Base-by-base conservation (phyloP, 2,329 filamentous ascomycete species). In the Aspergillus melleus region DNA sequence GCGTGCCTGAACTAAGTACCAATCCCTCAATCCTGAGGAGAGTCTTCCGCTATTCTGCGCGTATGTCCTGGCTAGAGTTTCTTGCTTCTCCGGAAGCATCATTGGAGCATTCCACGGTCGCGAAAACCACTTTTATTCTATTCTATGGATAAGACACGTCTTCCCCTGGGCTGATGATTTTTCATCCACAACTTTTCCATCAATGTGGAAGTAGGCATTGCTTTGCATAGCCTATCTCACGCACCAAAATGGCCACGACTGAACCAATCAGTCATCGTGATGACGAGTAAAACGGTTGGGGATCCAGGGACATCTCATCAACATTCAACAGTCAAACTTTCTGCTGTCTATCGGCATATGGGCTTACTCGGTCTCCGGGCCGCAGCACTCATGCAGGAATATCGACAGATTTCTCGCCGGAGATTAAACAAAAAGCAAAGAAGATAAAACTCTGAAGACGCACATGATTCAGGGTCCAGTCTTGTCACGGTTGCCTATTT, bases 401-500 rank as follows among this genome's bases (percentile, higher is more conserved):
- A 42, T n/a, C 36, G 4, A 42, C 36, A 42, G 36, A n/a, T 42
- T n/a, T 14, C 36, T 42, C 39, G 20, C 44, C 44, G 44, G 44
- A 47, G 44, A 47, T 22, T 46, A 44, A 50, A n/a, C 14, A n/a
- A 29, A 42, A 42, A 42, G 36, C 36, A 42, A 42, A 42, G 32
- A 44, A 54, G 30, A 52, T 42, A 62, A 60, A 63, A 58, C 30
- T 55, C 59, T 57, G 59, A 52, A 30, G 26, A 32, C 12, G 47
- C 60, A 60, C 60, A 58, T 64, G 59, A 64, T 54, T 54, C 49
- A 57, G 55, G 47, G 54, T 30, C 54, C 36, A 42, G 36, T 42
- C 36, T 49, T 52, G 30, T 57, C 47, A 57, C 55, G 59, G 61
- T 58, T 64, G 52, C 63, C 61, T 39, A 54, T 62, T 57, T 16